phyloP scores from a whole-genome alignment of 2,329 filamentous ascomycete genomes.

The Verticillium alfalfae region DNA sequence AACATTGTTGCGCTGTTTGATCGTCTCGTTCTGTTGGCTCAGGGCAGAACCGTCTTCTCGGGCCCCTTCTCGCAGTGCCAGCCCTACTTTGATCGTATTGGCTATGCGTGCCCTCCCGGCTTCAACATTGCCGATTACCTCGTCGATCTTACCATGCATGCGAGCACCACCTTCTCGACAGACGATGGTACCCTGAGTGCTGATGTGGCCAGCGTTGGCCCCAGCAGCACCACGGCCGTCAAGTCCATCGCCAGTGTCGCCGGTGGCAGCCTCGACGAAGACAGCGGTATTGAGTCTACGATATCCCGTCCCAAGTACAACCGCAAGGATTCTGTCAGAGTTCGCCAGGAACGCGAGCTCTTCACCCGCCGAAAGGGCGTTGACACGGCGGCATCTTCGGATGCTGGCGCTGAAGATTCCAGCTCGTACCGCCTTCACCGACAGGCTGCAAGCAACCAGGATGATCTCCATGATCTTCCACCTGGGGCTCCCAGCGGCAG shows the following conservation, averaged over 20 bases:
- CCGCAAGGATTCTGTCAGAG: slow-evolving; percentile 73
- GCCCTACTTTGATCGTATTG: slow-evolving; percentile 84
- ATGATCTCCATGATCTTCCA: slow-evolving; percentile 63
- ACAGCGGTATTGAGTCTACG: slow-evolving; percentile 52
- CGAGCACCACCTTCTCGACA: slow-evolving; percentile 56
- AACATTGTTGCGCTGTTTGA: slow-evolving; percentile 98
- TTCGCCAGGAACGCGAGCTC: slow-evolving; percentile 83
- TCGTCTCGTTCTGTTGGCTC: slow-evolving; percentile 82
- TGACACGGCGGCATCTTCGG: slow-evolving; percentile 58
- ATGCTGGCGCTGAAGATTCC: slow-evolving; percentile 44
- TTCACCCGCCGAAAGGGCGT: slow-evolving; percentile 71
- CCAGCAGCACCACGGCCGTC: slow-evolving; percentile 80
- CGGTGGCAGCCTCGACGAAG: slow-evolving; percentile 66
- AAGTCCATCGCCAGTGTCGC: slow-evolving; percentile 87
- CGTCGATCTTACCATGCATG: slow-evolving; percentile 97
- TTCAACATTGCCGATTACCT: slow-evolving; percentile 99
- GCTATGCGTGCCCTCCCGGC: slow-evolving; percentile 88
- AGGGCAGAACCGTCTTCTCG: slow-evolving; percentile 87
- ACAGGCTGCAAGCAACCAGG: slow-evolving; percentile 46
- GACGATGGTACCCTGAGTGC: slow-evolving; percentile 48
- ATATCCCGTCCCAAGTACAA: slow-evolving; percentile 60
- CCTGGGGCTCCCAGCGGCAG: slow-evolving; percentile 58
- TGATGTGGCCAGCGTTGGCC: slow-evolving; percentile 64
- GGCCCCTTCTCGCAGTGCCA: slow-evolving; percentile 87
- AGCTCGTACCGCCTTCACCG: slow-evolving; percentile 47